Conservation (phyloP, 2,329 filamentous ascomycete genomes). For the Sporothrix protearum region DNA sequence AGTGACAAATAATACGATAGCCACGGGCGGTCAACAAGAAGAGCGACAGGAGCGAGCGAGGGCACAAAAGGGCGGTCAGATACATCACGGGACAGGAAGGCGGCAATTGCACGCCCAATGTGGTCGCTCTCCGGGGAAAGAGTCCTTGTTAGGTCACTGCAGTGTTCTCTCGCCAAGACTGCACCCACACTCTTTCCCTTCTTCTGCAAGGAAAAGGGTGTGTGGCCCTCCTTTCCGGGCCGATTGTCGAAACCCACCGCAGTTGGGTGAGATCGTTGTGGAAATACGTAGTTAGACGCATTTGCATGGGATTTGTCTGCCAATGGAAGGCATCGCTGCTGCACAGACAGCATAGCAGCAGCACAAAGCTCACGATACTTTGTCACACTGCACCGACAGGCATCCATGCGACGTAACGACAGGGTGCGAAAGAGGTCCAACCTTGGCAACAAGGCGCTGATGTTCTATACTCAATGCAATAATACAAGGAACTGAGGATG, state of each 20-base stretch:
- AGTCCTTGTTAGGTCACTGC: not conserved
- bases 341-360: not conserved
- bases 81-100: not conserved
- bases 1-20: not conserved
- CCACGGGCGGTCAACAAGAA: not conserved
- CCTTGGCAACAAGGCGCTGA: not conserved
- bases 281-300: not conserved
- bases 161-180: not conserved
- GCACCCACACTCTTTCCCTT: not conserved
- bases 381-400: not conserved
- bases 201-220: not conserved
- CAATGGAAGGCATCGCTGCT: no score
- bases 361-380: not conserved
- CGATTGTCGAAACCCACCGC: slow-evolving; percentile 7
- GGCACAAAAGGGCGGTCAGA: not conserved
- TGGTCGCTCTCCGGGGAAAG: not conserved
- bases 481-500: no score
- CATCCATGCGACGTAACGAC: not conserved
- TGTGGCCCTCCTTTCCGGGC: not conserved
- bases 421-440: not conserved
- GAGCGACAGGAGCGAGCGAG: not conserved
- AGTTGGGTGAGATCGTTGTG: no score
- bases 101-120: not conserved
- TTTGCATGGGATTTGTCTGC: not conserved
- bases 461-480: not conserved